phyloP scores from a whole-genome alignment of 768 basidiomycete genomes.

The Strobilomyces echinocephalus region DNA sequence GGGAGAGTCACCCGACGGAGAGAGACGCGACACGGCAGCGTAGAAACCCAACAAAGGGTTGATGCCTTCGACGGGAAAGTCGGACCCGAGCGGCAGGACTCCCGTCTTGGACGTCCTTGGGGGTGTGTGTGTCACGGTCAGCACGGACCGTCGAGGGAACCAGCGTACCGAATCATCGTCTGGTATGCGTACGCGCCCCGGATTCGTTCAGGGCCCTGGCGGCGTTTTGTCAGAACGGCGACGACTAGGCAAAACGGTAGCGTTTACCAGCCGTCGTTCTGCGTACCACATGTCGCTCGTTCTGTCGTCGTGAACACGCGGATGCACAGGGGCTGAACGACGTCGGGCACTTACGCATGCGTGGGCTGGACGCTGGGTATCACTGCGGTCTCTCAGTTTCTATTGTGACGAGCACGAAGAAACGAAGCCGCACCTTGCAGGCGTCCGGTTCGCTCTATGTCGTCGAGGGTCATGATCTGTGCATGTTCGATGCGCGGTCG shows the following conservation, averaged over 20 bases:
- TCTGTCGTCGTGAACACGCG: slow-evolving; percentile 31
- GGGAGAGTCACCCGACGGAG: slow-evolving; percentile 67
- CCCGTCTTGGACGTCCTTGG: slow-evolving; percentile 48
- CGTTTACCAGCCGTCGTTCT: slow-evolving; percentile 63
- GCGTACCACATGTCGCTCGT: slow-evolving; percentile 94
- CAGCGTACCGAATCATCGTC: slow-evolving; percentile 61
- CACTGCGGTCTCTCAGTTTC: slow-evolving; percentile 41
- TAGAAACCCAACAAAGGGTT: slow-evolving; percentile 89
- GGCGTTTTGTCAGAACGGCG: background rate
- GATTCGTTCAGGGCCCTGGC: slow-evolving; percentile 76
- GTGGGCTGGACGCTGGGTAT: slow-evolving; percentile 92
- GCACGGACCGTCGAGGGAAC: background rate
- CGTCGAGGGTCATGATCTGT: slow-evolving; percentile 73
- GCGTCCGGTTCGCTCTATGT: slow-evolving; percentile 62
- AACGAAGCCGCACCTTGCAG: slow-evolving; percentile 57
- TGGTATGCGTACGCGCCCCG: slow-evolving; percentile 89
- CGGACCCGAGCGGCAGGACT: slow-evolving; percentile 78
- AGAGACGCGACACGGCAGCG: slow-evolving; percentile 76
- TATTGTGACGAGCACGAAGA: background rate
- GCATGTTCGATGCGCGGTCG: slow-evolving; percentile 90
- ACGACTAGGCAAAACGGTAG: slow-evolving; percentile 1
- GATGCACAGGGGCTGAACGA: background rate
- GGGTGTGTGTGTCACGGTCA: background rate
- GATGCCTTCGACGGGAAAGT: slow-evolving; percentile 90
- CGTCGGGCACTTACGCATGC: slow-evolving; percentile 60